Evolutionary conservation across 768 basidiomycete species (phyloP).

Genomic region (Phlebiopsis gigantea): DNA sequence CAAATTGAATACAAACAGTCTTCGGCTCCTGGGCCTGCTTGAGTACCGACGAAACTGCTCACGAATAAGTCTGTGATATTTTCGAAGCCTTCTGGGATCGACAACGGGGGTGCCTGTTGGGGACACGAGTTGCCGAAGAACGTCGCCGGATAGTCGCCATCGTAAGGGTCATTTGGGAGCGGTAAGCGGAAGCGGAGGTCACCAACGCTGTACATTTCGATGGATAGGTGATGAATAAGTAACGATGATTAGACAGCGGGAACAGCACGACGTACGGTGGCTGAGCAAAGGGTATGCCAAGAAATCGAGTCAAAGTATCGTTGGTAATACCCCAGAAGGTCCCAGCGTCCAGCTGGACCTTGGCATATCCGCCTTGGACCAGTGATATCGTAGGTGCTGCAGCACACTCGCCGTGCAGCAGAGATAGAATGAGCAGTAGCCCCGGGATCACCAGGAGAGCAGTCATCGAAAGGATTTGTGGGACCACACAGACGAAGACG

Average conservation of each 20-base stretch:
- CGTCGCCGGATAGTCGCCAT: slow-evolving; percentile 30
- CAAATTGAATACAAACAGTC: no score
- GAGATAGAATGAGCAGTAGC: no score
- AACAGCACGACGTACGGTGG: slow-evolving; percentile 38
- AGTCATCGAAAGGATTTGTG: no score
- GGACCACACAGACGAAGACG: no score
- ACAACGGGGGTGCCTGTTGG: slow-evolving; percentile 28
- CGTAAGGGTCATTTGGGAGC: slow-evolving; percentile 23
- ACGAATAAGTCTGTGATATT: slow-evolving; percentile 15
- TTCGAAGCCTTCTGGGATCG: slow-evolving; percentile 10
- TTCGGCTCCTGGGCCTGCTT: background rate
- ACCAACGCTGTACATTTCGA: slow-evolving; percentile 4
- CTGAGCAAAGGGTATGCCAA: slow-evolving; percentile 51
- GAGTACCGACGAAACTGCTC: slow-evolving; percentile 1
- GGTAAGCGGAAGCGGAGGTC: slow-evolving; percentile 21
- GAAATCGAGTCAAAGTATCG: slow-evolving; percentile 33
- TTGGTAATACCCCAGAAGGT: slow-evolving; percentile 38
- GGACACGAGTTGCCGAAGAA: slow-evolving; percentile 35
- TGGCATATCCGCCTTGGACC: slow-evolving; percentile 13
- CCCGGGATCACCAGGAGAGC: no score
- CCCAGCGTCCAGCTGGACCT: slow-evolving; percentile 37
- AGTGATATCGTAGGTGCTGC: background rate
- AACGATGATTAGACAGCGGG: no score
- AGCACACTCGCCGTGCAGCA: no score
- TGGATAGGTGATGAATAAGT: no score